Conservation (phyloP, 2,329 filamentous ascomycete genomes). For the Diaporthe ilicicola region DNA sequence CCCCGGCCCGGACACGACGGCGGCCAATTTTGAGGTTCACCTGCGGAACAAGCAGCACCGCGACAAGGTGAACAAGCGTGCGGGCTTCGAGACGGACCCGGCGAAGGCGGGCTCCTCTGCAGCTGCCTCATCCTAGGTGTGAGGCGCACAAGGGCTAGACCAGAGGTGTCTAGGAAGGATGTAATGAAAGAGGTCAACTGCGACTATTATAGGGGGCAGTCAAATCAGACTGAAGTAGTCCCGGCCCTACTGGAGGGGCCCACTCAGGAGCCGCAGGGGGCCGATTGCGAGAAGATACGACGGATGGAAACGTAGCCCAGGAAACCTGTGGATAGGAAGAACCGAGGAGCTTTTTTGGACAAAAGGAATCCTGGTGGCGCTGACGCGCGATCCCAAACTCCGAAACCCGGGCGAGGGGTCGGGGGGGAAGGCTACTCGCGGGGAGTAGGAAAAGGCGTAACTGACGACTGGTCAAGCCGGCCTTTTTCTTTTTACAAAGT, state of each 20-base stretch:
- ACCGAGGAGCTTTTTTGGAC: neutral
- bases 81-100: conserved; percentile 42
- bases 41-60: conserved; percentile 85
- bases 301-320: neutral
- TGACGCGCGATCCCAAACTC: neutral
- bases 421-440: neutral
- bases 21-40: conserved; percentile 93
- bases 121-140: neutral
- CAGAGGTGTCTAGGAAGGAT: neutral
- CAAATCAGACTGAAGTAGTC: too few species aligned
- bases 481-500: neutral
- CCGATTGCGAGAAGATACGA: neutral
- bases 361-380: neutral
- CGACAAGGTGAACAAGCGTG: conserved; percentile 69
- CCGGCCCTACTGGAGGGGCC: neutral
- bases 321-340: neutral
- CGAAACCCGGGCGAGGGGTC: neutral
- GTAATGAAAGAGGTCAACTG: neutral
- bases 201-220: neutral
- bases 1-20: conserved; percentile 83
- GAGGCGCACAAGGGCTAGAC: too few species aligned
- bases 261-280: neutral
- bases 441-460: conserved; percentile 2
- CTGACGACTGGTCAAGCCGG: neutral
- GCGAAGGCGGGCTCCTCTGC: neutral